Conservation (phyloP, 345 rosid species). For the Luvunga scandens region DNA sequence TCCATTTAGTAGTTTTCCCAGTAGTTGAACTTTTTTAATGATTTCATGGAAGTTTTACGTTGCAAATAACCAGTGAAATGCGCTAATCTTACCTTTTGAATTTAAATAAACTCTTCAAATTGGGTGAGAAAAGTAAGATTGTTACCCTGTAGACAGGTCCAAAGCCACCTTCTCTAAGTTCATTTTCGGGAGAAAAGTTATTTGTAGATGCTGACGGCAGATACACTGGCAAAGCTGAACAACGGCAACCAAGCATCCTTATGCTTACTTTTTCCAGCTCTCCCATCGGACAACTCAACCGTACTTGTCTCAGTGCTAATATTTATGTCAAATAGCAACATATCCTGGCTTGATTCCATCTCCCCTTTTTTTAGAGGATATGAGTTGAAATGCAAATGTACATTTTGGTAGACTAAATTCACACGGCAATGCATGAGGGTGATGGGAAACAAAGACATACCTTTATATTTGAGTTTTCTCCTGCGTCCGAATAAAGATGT, state of each 20-base stretch:
- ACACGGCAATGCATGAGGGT: neutral
- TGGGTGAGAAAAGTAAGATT: neutral
- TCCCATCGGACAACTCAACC: neutral
- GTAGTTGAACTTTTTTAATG: no score
- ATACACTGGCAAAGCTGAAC: slow-evolving; percentile 26
- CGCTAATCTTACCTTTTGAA: no score
- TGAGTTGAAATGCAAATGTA: neutral
- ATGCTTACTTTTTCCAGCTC: neutral
- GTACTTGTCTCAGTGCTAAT: neutral
- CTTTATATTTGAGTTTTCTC: slow-evolving; percentile 9
- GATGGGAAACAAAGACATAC: neutral
- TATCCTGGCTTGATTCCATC: slow-evolving; percentile 7
- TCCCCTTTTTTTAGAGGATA: neutral
- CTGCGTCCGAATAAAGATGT: slow-evolving; percentile 1
- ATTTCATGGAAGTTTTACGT: neutral
- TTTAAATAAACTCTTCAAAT: neutral
- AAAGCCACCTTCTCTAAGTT: slow-evolving; percentile 43
- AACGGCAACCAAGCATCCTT: slow-evolving; percentile 14
- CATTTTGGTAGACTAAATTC: no score
- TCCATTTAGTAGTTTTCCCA: slow-evolving; percentile 23
- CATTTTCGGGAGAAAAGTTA: slow-evolving; percentile 20
- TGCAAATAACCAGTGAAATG: neutral
- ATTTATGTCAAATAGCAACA: slow-evolving; percentile 18
- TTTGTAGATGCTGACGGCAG: slow-evolving; percentile 23
- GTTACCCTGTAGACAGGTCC: slow-evolving; percentile 26